These are phyloP conservation scores for Fusarium sp. DNA, from an alignment of 2,329 filamentous ascomycete genomes.

Conservation along the genomic window DNA sequence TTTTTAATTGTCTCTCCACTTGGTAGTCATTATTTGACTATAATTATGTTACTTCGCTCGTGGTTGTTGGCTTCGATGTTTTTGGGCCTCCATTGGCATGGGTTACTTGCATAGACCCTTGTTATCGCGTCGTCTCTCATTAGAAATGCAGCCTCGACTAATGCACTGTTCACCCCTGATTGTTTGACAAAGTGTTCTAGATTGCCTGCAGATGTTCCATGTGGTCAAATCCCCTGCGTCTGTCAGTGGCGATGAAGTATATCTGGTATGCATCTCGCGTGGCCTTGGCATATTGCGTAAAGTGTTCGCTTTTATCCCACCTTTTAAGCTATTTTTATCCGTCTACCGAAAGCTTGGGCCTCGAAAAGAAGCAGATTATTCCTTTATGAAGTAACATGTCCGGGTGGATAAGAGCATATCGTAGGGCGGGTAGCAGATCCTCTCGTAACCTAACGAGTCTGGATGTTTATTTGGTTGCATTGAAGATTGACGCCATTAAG, in stretches of 20 bases:
- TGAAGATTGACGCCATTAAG: neutral
- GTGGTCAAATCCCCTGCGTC: conserved; percentile 14
- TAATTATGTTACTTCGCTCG: neutral
- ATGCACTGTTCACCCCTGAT: conserved; percentile 2
- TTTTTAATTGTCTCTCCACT: neutral
- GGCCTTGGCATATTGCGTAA: neutral
- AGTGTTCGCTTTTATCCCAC: neutral
- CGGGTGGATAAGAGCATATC: neutral
- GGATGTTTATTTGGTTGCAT: neutral
- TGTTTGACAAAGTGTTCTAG: conserved; percentile 36
- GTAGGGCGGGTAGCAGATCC: neutral
- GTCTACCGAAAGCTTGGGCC: neutral
- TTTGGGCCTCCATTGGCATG: neutral
- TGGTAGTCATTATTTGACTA: neutral
- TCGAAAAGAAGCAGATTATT: neutral
- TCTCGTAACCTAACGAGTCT: neutral
- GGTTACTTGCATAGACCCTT: neutral
- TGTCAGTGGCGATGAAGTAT: neutral
- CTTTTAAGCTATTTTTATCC: neutral
- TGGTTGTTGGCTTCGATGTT: neutral
- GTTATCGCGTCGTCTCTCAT: neutral
- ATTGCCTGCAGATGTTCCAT: conserved; percentile 23
- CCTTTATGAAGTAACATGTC: neutral
- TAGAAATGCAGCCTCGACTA: neutral
- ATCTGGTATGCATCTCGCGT: neutral